Evolutionary conservation across 2,329 filamentous ascomycete genomes (phyloP).

Genomic region (Pseudogymnoascus sp.): DNA sequence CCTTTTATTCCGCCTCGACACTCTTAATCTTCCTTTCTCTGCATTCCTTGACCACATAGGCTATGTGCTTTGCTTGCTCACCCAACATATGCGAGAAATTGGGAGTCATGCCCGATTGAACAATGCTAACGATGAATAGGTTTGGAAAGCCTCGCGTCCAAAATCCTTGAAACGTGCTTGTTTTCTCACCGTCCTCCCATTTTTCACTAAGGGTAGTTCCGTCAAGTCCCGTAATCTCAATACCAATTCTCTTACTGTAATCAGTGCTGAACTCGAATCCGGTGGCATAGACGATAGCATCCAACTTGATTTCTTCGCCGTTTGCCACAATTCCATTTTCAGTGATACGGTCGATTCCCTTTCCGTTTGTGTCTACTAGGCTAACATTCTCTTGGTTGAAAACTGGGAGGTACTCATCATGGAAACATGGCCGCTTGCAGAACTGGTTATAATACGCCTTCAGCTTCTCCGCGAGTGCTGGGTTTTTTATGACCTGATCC

Average conservation of each 20-base stretch:
- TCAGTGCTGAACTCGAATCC: constrained; percentile 5
- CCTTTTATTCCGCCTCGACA: not conserved
- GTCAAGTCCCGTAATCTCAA: constrained; percentile 10
- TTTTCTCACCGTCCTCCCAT: constrained; percentile 1
- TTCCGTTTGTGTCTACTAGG: constrained; percentile 11
- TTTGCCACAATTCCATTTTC: not conserved
- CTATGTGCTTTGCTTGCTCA: constrained; percentile 6
- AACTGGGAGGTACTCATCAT: constrained; percentile 9
- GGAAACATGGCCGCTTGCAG: constrained; percentile 12
- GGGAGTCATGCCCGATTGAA: not conserved
- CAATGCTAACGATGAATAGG: not conserved
- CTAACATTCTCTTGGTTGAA: constrained; percentile 11
- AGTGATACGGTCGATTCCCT: constrained; percentile 10
- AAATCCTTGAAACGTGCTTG: constrained; percentile 8
- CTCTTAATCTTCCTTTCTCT: not conserved
- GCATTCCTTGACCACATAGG: constrained; percentile 7
- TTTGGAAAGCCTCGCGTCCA: constrained; percentile 9
- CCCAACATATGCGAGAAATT: constrained; percentile 8
- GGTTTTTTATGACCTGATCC: constrained; percentile 8
- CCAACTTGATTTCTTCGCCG: not conserved
- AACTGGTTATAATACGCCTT: constrained; percentile 10
- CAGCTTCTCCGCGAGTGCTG: not conserved
- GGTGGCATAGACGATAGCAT: constrained; percentile 9
- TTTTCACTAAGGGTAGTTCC: constrained; percentile 9
- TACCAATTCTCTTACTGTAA: not conserved